Conservation (phyloP, 805 yeast genomes). For the Cyberlindnera nakhonratchasimensis region DNA sequence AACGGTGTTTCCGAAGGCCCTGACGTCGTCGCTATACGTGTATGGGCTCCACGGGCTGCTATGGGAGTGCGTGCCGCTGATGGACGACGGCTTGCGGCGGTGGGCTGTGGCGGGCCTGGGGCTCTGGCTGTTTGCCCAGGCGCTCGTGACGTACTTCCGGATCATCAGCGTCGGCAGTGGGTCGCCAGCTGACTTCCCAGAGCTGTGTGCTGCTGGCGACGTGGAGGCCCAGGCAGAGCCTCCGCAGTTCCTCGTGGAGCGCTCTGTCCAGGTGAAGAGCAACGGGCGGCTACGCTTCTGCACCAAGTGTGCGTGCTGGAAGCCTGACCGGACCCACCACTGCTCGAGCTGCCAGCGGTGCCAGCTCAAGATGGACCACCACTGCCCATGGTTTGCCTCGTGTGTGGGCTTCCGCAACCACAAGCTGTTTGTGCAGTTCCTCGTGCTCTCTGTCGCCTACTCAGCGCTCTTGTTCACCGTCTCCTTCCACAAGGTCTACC, state of each 20-base stretch:
- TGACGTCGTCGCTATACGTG: constrained; percentile 39
- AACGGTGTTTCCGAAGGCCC: constrained; percentile 46
- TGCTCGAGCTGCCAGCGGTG: constrained; percentile 72
- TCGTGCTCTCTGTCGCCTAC: constrained; percentile 51
- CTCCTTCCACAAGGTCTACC: constrained; percentile 42
- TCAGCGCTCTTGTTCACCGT: constrained; percentile 39
- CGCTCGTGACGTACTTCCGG: constrained; percentile 49
- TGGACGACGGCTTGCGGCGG: constrained; percentile 19
- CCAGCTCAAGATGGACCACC: constrained; percentile 87
- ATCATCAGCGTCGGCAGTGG: constrained; percentile 60
- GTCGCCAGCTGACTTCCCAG: constrained; percentile 55
- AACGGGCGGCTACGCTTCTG: constrained; percentile 71
- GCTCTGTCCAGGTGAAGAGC: constrained; percentile 43
- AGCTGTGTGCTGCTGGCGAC: constrained; percentile 32
- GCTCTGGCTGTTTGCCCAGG: constrained; percentile 32
- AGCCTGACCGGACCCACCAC: constrained; percentile 87
- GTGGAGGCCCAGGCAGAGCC: constrained; percentile 30
- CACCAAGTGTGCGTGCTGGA: constrained; percentile 64
- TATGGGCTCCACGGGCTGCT: constrained; percentile 47
- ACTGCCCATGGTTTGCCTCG: constrained; percentile 89
- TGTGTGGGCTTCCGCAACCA: constrained; percentile 85
- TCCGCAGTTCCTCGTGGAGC: constrained; percentile 38
- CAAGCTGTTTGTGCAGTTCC: constrained; percentile 73
- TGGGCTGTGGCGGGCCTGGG: constrained; percentile 26
- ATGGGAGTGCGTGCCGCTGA: constrained; percentile 22